Evolutionary conservation across 2,329 filamentous ascomycete genomes (phyloP).

Genomic region (Pseudogymnoascus sp.): DNA sequence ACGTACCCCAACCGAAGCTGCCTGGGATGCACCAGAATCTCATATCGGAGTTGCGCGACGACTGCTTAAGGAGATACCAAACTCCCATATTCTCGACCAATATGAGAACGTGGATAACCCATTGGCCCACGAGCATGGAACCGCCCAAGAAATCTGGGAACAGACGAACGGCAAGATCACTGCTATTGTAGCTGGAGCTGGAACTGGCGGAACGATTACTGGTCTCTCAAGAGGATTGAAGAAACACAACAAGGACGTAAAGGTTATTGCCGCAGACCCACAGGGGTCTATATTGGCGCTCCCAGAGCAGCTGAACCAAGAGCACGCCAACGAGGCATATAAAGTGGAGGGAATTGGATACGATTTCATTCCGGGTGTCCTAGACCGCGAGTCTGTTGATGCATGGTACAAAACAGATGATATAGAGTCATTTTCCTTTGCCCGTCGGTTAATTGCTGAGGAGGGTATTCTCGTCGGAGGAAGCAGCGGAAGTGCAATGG

Average conservation of each 20-base stretch:
- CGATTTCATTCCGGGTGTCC: conserved; percentile 92
- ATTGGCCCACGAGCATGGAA: conserved; percentile 85
- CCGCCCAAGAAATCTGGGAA: conserved; percentile 90
- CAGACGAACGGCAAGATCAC: conserved; percentile 79
- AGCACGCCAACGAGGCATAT: conserved; percentile 74
- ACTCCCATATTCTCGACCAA: conserved; percentile 94
- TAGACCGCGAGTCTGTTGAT: conserved; percentile 72
- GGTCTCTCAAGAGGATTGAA: conserved; percentile 76
- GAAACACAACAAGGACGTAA: conserved; percentile 79
- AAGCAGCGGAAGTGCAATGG: conserved; percentile 86
- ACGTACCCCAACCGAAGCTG: conserved; percentile 89
- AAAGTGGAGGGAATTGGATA: conserved; percentile 99
- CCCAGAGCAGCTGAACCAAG: conserved; percentile 70
- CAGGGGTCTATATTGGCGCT: conserved; percentile 85
- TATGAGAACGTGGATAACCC: conserved; percentile 91
- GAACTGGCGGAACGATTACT: conserved; percentile 91
- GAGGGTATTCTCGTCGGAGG: conserved; percentile 91
- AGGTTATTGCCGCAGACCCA: conserved; percentile 87
- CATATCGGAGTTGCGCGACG: conserved; percentile 92
- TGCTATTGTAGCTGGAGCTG: conserved; percentile 82
- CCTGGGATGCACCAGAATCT: conserved; percentile 88
- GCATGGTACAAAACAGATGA: conserved; percentile 99
- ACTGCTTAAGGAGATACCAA: conserved; percentile 90
- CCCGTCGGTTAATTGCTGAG: conserved; percentile 84
- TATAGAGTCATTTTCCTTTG: conserved; percentile 79